Conservation (phyloP, 2,329 filamentous ascomycete species). For the Botryotinia narcissicola region DNA sequence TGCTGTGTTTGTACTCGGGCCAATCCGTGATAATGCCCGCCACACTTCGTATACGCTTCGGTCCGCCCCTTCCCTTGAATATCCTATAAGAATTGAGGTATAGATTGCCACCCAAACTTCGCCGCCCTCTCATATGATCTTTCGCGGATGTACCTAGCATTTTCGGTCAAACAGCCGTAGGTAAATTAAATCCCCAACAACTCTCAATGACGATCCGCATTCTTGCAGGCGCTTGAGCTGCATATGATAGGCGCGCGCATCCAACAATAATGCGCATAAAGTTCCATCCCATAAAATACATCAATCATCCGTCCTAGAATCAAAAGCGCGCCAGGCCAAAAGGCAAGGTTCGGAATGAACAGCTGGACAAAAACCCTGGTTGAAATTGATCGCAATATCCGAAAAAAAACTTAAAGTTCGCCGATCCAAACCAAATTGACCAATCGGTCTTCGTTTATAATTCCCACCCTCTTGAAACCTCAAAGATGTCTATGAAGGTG, state of each 20-base stretch:
- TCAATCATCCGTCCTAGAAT: not conserved
- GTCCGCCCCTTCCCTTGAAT: conserved; percentile 6
- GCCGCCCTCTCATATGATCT: not conserved
- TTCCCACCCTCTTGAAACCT: not conserved
- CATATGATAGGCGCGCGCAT: conserved; percentile 22
- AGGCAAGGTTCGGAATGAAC: conserved; percentile 11
- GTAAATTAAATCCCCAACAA: not conserved
- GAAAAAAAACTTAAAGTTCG: conserved; percentile 2
- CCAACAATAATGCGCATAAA: conserved; percentile 13
- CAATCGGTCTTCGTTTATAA: not conserved
- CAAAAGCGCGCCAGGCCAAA: conserved; percentile 2
- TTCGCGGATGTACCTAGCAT: conserved; percentile 5
- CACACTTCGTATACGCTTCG: conserved; percentile 14
- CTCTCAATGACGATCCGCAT: conserved; percentile 4
- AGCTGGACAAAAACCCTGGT: conserved; percentile 3
- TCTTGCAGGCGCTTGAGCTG: conserved; percentile 23
- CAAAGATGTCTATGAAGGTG: not conserved
- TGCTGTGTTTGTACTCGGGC: conserved; percentile 18
- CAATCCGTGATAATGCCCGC: conserved; percentile 12
- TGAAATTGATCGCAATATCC: conserved; percentile 14
- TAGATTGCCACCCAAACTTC: not conserved
- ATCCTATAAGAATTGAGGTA: conserved; percentile 10
- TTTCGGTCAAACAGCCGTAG: conserved; percentile 3
- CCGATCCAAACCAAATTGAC: not conserved
- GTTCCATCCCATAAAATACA: conserved; percentile 8